Conservation (phyloP, 768 basidiomycete genomes). For the Clitopilus passeckerianus region DNA sequence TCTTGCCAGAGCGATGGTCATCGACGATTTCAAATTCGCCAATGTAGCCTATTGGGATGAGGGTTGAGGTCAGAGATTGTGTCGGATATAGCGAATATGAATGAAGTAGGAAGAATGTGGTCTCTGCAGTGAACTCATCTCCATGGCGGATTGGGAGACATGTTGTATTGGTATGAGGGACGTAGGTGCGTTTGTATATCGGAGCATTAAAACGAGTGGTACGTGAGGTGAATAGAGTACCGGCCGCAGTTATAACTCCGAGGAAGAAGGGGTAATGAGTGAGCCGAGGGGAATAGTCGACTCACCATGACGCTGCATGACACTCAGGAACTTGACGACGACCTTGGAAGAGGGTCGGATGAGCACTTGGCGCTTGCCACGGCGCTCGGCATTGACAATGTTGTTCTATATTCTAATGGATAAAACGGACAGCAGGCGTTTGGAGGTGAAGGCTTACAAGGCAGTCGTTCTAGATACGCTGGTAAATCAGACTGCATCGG, state of each 20-base stretch:
- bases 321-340: conserved; percentile 93
- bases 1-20: conserved; percentile 97
- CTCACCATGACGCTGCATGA: conserved; percentile 99
- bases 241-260: conserved; percentile 88
- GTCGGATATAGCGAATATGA: neutral
- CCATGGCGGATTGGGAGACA: conserved; percentile 29
- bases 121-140: conserved; percentile 54
- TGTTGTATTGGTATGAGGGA: conserved; percentile 60
- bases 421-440: conserved; percentile 3
- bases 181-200: conserved; percentile 47
- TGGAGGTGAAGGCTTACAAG: conserved; percentile 19
- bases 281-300: conserved; percentile 7
- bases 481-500: conserved; percentile 2
- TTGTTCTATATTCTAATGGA: conserved; percentile 62
- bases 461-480: conserved; percentile 36
- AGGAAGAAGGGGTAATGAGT: conserved; percentile 15
- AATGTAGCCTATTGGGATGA: conserved; percentile 71
- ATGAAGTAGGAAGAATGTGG: conserved; percentile 28
- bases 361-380: conserved; percentile 99
- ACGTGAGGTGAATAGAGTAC: conserved; percentile 55
- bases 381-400: conserved; percentile 99
- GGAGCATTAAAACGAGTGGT: conserved; percentile 82
- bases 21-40: conserved; percentile 99
- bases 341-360: conserved; percentile 98
- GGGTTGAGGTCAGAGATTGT: conserved; percentile 4